Evolutionary conservation across 2,329 filamentous ascomycete genomes (phyloP), one percentile per base, ranked within the genome.

Genomic region (Pestalotiopsis sp.): DNA sequence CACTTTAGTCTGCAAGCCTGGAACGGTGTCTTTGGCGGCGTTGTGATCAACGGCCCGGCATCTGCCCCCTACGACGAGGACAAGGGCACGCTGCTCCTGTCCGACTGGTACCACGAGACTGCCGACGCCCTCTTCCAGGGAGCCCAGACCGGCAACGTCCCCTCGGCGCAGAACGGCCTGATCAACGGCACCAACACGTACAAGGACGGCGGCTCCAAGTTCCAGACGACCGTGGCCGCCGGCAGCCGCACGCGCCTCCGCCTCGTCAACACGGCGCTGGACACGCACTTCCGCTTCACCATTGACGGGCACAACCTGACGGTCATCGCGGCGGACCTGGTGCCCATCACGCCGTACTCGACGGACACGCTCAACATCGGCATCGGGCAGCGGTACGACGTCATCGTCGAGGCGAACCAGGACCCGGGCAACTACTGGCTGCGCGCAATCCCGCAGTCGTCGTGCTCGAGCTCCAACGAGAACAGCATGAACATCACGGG

Each of bases 31-130:
- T 81, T 87, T 36, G 90, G 90, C 0, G 84, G 83, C 2, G 86
- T 92, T 49, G 79, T 91, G n/a, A 88, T 91, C 72, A 83, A 90
- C 66, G 90, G 89, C 0, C 89, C 89, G 0, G 82, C 84, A 0
- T 85, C 85, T 1, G 81, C 84, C 13, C 83, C 88, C 72, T 91
- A 91, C 72, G 89, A 93, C 69, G 82, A 86, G 63, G 91, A 93
- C 73, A 80, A 91, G 0, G 90, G 91, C 3, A 79, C 83, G 13
- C 72, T 92, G 1, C 82, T 89, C 31, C 75, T 92, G 4, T 85
- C 83, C 14, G 90, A 91, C 73, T 91, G 88, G 87, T 84, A 84
- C 71, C 85, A 88, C 69, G 69, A 70, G 6, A 83, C 81, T 0
- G 79, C 81, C 2, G 82, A 83, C 66, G 71, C 81, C 64, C 73